Evolutionary conservation across 768 basidiomycete genomes (phyloP).

Genomic region (Boletus sp.): DNA sequence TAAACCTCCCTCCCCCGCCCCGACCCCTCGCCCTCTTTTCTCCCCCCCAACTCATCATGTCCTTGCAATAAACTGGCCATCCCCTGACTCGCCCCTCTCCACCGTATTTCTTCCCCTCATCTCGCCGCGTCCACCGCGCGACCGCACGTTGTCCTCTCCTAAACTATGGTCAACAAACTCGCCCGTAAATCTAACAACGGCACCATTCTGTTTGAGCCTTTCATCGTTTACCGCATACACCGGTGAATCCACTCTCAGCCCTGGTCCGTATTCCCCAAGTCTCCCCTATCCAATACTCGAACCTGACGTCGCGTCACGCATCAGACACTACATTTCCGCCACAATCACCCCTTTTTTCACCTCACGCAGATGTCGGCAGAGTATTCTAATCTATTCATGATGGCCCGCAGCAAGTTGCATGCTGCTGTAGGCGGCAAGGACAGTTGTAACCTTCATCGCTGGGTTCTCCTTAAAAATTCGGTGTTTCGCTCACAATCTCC

Average conservation of each 20-base stretch:
- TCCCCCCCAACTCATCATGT: constrained; percentile 37
- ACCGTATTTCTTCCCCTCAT: background rate
- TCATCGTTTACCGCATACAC: constrained; percentile 87
- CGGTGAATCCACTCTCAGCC: constrained; percentile 34
- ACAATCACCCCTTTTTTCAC: constrained; percentile 7
- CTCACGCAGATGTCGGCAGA: constrained; percentile 47
- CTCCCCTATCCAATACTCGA: background rate
- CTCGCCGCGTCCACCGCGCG: constrained; percentile 25
- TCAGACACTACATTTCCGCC: constrained; percentile 17
- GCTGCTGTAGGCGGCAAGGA: constrained; percentile 60
- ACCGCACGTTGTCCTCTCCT: constrained; percentile 29
- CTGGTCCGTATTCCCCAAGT: constrained; percentile 20
- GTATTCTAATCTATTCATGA: constrained; percentile 49
- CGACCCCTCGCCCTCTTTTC: constrained; percentile 23
- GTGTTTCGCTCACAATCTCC: constrained; percentile 54
- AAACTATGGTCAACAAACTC: constrained; percentile 82
- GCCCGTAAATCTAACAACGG: constrained; percentile 81
- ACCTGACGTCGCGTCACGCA: constrained; percentile 10
- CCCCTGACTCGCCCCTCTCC: constrained; percentile 8
- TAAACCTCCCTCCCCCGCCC: too few species aligned
- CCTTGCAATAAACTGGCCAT: constrained; percentile 28
- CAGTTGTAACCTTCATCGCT: constrained; percentile 76
- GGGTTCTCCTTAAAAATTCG: constrained; percentile 88
- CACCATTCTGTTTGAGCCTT: constrained; percentile 83
- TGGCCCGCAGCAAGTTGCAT: constrained; percentile 76